Percentiles rank a stretch among this genome's conserved stretches.
These are phyloP conservation scores for Huntiella abstrusa DNA, from an alignment of 2,329 filamentous ascomycete genomes.

Conservation along the genomic window DNA sequence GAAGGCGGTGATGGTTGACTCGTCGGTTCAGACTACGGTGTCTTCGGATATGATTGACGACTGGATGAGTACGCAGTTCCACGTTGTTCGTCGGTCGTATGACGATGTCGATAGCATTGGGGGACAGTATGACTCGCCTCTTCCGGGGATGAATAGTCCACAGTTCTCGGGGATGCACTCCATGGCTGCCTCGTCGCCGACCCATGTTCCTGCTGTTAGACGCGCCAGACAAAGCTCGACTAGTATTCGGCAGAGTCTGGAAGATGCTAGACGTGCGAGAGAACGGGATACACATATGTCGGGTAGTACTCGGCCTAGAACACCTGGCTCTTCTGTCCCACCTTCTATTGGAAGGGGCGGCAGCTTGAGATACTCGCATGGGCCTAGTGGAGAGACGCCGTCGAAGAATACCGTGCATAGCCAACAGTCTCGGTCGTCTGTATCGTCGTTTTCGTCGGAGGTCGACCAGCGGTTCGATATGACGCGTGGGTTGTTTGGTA, in stretches of 20 bases:
- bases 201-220: background rate
- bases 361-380: background rate
- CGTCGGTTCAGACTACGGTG: conserved; percentile 59
- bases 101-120: conserved; percentile 22
- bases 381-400: conserved; percentile 7
- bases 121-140: conserved; percentile 22
- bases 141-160: no score
- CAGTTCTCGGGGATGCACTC: no score
- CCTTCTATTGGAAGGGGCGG: background rate
- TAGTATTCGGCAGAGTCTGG: conserved; percentile 45
- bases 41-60: conserved; percentile 69
- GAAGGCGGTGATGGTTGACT: conserved; percentile 9
- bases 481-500: conserved; percentile 33
- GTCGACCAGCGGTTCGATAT: conserved; percentile 82
- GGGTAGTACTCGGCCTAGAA: conserved; percentile 34
- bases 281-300: background rate
- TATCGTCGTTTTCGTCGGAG: conserved; percentile 91
- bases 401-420: conserved; percentile 18
- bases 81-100: background rate
- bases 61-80: conserved; percentile 32
- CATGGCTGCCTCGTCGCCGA: conserved; percentile 24
- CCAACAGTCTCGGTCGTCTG: conserved; percentile 49
- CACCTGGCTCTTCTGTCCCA: conserved; percentile 32
- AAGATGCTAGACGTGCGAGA: conserved; percentile 6
- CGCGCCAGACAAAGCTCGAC: conserved; percentile 12